Evolutionary conservation across 73 alveolate species (phyloP).

Genomic region (Breviolum minutum): DNA sequence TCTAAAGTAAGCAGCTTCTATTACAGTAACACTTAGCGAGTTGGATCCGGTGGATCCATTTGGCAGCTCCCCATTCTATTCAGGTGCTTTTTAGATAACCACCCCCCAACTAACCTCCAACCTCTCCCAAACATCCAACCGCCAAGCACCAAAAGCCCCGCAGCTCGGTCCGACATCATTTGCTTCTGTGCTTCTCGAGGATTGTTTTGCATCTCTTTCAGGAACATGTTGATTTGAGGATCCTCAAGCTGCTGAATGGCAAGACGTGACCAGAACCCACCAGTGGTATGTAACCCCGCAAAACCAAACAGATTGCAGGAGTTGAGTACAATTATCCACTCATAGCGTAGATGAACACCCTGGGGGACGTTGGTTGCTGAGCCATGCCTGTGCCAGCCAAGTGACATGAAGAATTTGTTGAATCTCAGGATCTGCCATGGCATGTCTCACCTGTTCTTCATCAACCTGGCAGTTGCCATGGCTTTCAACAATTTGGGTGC

Average conservation of each 20-base stretch:
- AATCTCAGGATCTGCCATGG: slow-evolving; percentile 99
- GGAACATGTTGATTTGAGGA: slow-evolving; percentile 95
- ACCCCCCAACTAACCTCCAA: too few relatives aligned
- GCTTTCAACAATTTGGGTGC: background rate
- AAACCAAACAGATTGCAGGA: too few relatives aligned
- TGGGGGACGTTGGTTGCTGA: too few relatives aligned
- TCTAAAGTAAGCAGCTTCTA: too few relatives aligned
- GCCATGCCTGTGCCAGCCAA: too few relatives aligned
- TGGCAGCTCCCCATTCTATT: background rate
- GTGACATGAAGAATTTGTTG: slow-evolving; percentile 98
- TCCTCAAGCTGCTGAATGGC: slow-evolving; percentile 30
- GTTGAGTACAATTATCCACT: too few relatives aligned
- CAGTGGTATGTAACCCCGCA: too few relatives aligned
- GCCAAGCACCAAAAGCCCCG: background rate
- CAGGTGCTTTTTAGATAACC: too few relatives aligned
- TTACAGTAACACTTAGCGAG: too few relatives aligned
- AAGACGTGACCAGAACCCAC: too few relatives aligned
- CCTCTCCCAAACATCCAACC: background rate
- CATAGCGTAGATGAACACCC: too few relatives aligned
- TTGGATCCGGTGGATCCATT: too few relatives aligned
- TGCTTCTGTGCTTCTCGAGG: slow-evolving; percentile 92
- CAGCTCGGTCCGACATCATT: slow-evolving; percentile 83
- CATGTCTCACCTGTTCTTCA: slow-evolving; percentile 99
- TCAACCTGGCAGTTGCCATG: slow-evolving; percentile 95
- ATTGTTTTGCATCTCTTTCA: slow-evolving; percentile 91